Base-by-base conservation (phyloP, 2,329 filamentous ascomycete genomes). In the Fusarium acutatum region DNA sequence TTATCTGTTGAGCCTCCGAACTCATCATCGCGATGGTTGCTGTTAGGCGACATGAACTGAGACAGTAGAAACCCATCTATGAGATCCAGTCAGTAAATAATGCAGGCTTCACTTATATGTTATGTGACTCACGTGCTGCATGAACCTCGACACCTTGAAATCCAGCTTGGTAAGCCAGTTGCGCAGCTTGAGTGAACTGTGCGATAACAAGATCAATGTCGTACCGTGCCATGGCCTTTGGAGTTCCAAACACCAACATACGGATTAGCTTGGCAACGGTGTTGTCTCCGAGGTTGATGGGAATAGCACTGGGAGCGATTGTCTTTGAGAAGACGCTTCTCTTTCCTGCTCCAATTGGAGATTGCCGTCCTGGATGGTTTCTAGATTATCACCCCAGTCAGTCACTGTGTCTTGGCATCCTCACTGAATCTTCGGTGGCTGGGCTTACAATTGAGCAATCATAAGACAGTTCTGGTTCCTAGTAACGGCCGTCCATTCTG, bases 91-190 rank as follows among this genome's bases (percentile, higher is more conserved):
- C 11, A 44, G 41, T 7, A 20, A 9, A 0, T 8, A 20, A 9
- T 18, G 26, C 14, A 30, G 0, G 18, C 10, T 22, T 30, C 2
- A 0, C 5, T 15, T 8, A 22, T 6, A 14, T 28, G 1, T 5
- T 14, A 6, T 20, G 1, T 8, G 0, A 30, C 52, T n/a, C 10
- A 41, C 52, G 53, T 15, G 38, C 53, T 9, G 53, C 38, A 12
- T 57, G 53, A 26, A 57, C 14, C 12, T 57, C 53, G 6, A 57
- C 53, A 2, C 53, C 53, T 34, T 57, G 38, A 22, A 57, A 57
- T 2, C 38, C 38, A 10, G 53, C 28, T 26, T 57, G 22, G n/a
- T 22, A 26, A 26, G 53, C 53, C 9, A 57, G n/a, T 12, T n/a
- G 28, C 18, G 38, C 28, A 34, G 38, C 53, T 44, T 34, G 5